phyloP scores from a whole-genome alignment of 208 protist species.

The Acanthamoeba rhysodes region DNA sequence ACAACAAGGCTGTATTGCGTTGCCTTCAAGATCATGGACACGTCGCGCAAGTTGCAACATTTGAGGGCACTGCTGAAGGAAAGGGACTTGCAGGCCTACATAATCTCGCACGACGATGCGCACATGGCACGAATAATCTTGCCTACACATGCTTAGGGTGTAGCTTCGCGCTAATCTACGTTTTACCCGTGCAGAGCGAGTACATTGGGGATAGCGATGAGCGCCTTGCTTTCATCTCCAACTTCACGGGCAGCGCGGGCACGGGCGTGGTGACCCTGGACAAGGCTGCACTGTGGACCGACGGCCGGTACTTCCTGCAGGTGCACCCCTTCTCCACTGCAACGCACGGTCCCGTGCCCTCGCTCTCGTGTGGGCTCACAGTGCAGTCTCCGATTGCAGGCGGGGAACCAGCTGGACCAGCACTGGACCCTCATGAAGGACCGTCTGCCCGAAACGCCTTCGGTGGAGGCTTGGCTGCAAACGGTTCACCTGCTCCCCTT shows the following conservation, averaged over 20 bases:
- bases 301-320: constrained; percentile 98
- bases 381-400: neutral
- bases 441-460: constrained; percentile 80
- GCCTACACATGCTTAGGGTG: too few species aligned
- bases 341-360: neutral
- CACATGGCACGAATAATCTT: constrained; percentile 90
- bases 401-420: constrained; percentile 50
- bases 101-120: constrained; percentile 95
- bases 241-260: constrained; percentile 97
- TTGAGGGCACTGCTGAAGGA: constrained; percentile 92
- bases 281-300: constrained; percentile 95
- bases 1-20: neutral
- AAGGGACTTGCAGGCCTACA: constrained; percentile 91
- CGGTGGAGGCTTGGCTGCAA: constrained; percentile 78
- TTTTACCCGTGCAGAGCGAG: constrained; percentile 87
- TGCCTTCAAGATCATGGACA: neutral
- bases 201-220: constrained; percentile 95
- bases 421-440: constrained; percentile 87
- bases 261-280: constrained; percentile 87
- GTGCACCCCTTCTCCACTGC: constrained; percentile 84
- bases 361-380: neutral
- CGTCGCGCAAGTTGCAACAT: constrained; percentile 65
- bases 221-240: constrained; percentile 94
- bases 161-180: neutral
- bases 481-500: neutral